A percentile compares a stretch with the other conserved stretches of the same genome.
These are phyloP conservation scores for Fibroporia radiculosa DNA, from an alignment of 768 basidiomycete species.

Conservation along the genomic window DNA sequence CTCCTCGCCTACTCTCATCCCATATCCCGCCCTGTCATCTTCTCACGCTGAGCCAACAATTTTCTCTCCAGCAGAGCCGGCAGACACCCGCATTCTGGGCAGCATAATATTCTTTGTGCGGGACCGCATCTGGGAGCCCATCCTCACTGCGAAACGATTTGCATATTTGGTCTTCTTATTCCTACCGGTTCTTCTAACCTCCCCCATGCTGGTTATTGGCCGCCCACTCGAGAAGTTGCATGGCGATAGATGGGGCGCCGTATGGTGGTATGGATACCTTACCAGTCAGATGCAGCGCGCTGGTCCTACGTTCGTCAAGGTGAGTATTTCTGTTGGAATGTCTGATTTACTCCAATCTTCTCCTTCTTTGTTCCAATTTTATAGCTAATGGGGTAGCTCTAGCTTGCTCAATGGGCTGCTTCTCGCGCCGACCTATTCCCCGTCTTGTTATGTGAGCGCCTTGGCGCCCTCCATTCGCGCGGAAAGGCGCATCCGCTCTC, in stretches of 20 bases:
- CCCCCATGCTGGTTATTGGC: constrained; percentile 78
- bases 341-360: background rate
- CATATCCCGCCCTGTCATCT: constrained; percentile 11
- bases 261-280: constrained; percentile 96
- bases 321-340: constrained; percentile 24
- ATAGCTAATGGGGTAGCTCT: no score
- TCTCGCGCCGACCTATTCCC: constrained; percentile 94
- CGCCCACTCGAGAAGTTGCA: constrained; percentile 43
- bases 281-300: constrained; percentile 88
- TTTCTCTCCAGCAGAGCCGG: constrained; percentile 60
- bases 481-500: constrained; percentile 72
- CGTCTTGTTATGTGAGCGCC: constrained; percentile 67
- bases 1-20: constrained; percentile 39
- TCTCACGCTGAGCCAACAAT: constrained; percentile 30
- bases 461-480: constrained; percentile 84
- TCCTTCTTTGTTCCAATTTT: background rate
- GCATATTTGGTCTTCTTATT: constrained; percentile 78
- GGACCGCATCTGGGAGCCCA: constrained; percentile 70
- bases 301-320: constrained; percentile 97
- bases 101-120: constrained; percentile 42
- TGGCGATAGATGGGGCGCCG: constrained; percentile 85
- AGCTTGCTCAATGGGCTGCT: constrained; percentile 98
- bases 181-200: constrained; percentile 74
- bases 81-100: constrained; percentile 35
- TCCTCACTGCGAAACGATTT: constrained; percentile 79